These are phyloP conservation scores for Colletotrichum liriopes DNA, from an alignment of 2,329 filamentous ascomycete species.

Conservation along the genomic window DNA sequence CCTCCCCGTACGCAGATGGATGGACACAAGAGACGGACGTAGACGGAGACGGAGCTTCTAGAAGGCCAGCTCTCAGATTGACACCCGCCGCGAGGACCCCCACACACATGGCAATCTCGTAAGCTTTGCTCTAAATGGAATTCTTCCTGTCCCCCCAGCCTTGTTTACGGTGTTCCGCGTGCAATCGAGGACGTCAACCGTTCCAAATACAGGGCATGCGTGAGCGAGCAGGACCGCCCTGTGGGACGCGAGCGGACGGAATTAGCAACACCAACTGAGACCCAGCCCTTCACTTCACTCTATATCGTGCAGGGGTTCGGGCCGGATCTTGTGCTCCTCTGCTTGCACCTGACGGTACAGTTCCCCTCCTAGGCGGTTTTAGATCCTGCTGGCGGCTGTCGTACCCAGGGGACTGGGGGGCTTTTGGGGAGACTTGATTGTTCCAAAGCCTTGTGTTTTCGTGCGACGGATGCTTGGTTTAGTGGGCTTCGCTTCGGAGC, in stretches of 20 bases:
- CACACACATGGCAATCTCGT: slow-evolving; percentile 36
- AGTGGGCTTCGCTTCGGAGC: neutral
- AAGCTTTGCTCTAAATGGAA: slow-evolving; percentile 23
- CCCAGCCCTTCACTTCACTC: neutral
- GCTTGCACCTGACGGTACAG: neutral
- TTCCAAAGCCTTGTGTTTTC: no score
- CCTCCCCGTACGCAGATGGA: neutral
- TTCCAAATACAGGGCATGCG: neutral
- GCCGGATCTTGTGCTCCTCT: neutral
- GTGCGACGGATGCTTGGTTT: neutral
- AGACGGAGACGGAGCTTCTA: slow-evolving; percentile 20
- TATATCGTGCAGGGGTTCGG: neutral
- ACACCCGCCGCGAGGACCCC: slow-evolving; percentile 30
- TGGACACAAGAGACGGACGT: neutral
- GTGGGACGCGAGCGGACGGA: neutral
- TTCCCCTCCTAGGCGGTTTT: neutral
- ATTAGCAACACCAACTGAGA: slow-evolving; percentile 11
- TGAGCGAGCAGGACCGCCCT: neutral
- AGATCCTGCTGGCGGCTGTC: slow-evolving; percentile 8
- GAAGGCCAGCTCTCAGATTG: slow-evolving; percentile 16
- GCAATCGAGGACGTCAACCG: neutral
- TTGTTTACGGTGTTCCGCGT: neutral
- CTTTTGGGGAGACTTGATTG: neutral
- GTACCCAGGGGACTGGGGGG: neutral
- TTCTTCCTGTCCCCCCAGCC: neutral